Conservation (phyloP, 1,139 yeast genomes). For the Geotrichum klebahnii region DNA sequence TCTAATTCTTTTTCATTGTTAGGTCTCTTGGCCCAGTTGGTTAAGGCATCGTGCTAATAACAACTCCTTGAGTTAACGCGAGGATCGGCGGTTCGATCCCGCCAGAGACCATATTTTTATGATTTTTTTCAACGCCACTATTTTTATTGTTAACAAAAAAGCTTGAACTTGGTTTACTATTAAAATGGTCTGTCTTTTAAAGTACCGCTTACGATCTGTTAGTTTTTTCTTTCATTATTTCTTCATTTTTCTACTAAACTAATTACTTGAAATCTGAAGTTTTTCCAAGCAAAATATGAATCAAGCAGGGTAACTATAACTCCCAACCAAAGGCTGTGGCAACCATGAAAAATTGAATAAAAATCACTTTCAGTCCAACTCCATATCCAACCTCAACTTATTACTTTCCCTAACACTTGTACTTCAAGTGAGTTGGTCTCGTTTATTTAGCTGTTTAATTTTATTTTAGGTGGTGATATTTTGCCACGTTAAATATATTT, state of each 20-base stretch:
- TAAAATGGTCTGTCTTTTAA: too few species aligned
- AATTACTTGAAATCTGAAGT: too few species aligned
- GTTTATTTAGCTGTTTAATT: neutral
- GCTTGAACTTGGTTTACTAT: too few species aligned
- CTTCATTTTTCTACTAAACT: too few species aligned
- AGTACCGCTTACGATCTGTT: too few species aligned
- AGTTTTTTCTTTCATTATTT: too few species aligned
- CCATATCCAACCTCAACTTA: neutral
- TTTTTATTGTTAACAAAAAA: too few species aligned
- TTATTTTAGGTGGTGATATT: neutral
- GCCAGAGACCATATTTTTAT: constrained; percentile 12
- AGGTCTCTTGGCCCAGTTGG: constrained; percentile 15
- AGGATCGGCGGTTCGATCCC: constrained; percentile 12
- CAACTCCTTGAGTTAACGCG: constrained; percentile 7
- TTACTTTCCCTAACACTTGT: neutral
- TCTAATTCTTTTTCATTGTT: neutral
- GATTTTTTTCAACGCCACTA: too few species aligned
- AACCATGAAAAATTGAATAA: constrained; percentile 2
- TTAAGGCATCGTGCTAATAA: constrained; percentile 14
- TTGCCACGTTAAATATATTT: neutral
- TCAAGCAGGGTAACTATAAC: constrained; percentile 1
- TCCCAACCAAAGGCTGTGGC: constrained; percentile 4
- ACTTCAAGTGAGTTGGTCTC: neutral
- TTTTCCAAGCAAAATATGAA: too few species aligned
- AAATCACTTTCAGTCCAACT: neutral